Evolutionary conservation across 352 stramenopile genomes (phyloP), one percentile per base, ranked within the genome.

Genomic region (Globisporangium barbulae): DNA sequence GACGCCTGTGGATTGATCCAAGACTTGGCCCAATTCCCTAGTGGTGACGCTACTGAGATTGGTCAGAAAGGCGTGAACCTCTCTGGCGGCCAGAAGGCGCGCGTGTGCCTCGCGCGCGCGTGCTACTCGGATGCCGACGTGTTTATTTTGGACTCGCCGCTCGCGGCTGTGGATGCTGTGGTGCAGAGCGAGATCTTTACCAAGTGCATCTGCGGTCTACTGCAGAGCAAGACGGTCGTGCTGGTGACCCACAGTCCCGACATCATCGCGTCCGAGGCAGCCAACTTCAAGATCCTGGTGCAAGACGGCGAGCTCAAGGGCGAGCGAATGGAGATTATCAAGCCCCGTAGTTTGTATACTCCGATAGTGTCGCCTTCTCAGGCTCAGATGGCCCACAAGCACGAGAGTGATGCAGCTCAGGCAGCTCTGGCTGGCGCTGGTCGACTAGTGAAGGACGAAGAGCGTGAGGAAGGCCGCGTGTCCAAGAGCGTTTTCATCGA

Each of bases 41-140:
- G 61, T 0, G 88, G 91, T 12, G 96, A 99, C 66, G 30, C 70
- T 62, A 98, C 90, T 2, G 91, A 98, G 70, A 98, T 98, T 60
- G 94, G 93, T 15, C 89, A 98, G 73, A 94, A 94, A 56, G 95
- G 95, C 3, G 83, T 98, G 10, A 98, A 94, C 59, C 67, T 98
- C 1, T 94, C 71, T 1, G 93, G 94, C 13, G 94, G 94, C 7
- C 93, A 98, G 68, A 96, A 97, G 69, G 79, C 77, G 35, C 65
- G 81, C 5, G 60, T 90, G 6, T 67, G 62, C 30, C 60, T 90
- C 3, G 81, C 81, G 6, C 73, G 81, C 3, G 70, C 76, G n/a
- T 79, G 74, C 54, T 89, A 89, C 52, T 65, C 69, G 12, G 67
- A 84, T 28, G 61, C 75, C 0, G 69, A 72, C 12, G 7, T 81